Evolutionary conservation across 805 yeast genomes (phyloP).

Genomic region (Lachancea nothofagi): DNA sequence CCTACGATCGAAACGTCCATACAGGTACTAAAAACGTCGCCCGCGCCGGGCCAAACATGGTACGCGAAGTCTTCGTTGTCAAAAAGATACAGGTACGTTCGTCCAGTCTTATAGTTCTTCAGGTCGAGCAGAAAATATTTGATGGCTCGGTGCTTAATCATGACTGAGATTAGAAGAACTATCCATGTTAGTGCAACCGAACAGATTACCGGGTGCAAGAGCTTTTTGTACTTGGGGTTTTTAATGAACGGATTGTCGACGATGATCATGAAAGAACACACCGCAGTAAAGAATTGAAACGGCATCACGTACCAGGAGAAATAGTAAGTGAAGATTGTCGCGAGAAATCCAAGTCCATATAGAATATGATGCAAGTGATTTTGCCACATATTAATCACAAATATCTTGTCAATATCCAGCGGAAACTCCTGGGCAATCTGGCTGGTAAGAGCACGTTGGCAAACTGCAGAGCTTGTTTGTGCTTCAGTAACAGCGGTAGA

Average conservation of each 20-base stretch:
- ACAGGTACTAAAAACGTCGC: slow-evolving; percentile 62
- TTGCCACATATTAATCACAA: slow-evolving; percentile 19
- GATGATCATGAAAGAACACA: slow-evolving; percentile 50
- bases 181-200: slow-evolving; percentile 61
- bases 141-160: slow-evolving; percentile 38
- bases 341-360: slow-evolving; percentile 18
- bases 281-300: slow-evolving; percentile 56
- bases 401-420: slow-evolving; percentile 11
- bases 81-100: slow-evolving; percentile 57
- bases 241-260: slow-evolving; percentile 37
- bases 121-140: slow-evolving; percentile 48
- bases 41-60: slow-evolving; percentile 67
- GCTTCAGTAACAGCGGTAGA: not conserved
- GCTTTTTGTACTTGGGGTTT: slow-evolving; percentile 41
- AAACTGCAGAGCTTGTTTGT: slow-evolving; percentile 6
- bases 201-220: slow-evolving; percentile 66
- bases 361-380: slow-evolving; percentile 20
- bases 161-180: slow-evolving; percentile 53
- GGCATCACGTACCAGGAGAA: slow-evolving; percentile 47
- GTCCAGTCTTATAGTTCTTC: slow-evolving; percentile 59
- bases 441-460: slow-evolving; percentile 20
- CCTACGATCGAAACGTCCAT: slow-evolving; percentile 78
- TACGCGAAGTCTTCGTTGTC: slow-evolving; percentile 27
- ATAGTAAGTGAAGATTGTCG: slow-evolving; percentile 21
- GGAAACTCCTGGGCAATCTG: slow-evolving; percentile 13